Conservation (phyloP, 2,329 filamentous ascomycete genomes). For the Stemphylium lycopersici region DNA sequence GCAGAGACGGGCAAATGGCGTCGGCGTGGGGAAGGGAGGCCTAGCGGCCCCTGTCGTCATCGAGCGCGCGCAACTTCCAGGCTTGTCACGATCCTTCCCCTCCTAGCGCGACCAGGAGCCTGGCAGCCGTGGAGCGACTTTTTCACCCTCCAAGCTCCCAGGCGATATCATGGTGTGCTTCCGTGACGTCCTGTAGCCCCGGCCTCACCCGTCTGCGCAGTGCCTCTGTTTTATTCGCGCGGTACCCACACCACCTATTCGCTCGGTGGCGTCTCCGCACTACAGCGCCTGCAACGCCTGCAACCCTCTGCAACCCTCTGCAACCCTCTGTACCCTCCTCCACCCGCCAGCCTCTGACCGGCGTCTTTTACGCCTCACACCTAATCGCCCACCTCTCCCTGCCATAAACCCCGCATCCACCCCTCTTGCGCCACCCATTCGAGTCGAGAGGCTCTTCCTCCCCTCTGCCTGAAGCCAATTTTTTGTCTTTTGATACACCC, state of each 20-base stretch:
- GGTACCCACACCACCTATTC: not conserved
- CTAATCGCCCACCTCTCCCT: not conserved
- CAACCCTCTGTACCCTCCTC: conserved; percentile 3
- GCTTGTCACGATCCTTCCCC: conserved; percentile 2
- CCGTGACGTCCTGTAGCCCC: conserved; percentile 3
- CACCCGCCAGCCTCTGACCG: conserved; percentile 1
- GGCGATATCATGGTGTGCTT: not conserved
- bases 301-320: conserved; percentile 5
- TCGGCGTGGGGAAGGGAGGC: not conserved
- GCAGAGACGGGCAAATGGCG: not conserved
- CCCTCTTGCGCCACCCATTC: conserved; percentile 11
- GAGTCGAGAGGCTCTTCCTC: not conserved
- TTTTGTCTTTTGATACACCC: not conserved
- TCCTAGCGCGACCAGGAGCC: conserved; percentile 5
- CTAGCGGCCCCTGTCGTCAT: conserved; percentile 22
- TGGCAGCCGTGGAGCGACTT: not conserved
- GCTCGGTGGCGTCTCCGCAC: conserved; percentile 7
- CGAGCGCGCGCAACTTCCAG: conserved; percentile 2
- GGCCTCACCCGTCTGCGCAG: not conserved
- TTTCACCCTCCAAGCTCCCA: conserved; percentile 8
- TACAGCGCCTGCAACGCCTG: conserved; percentile 4
- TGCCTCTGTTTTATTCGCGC: not conserved
- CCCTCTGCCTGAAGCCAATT: not conserved
- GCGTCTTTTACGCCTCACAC: conserved; percentile 1
- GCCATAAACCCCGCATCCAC: conserved; percentile 10